Conservation (phyloP, 2,329 filamentous ascomycete species). For the Cytospora mali region DNA sequence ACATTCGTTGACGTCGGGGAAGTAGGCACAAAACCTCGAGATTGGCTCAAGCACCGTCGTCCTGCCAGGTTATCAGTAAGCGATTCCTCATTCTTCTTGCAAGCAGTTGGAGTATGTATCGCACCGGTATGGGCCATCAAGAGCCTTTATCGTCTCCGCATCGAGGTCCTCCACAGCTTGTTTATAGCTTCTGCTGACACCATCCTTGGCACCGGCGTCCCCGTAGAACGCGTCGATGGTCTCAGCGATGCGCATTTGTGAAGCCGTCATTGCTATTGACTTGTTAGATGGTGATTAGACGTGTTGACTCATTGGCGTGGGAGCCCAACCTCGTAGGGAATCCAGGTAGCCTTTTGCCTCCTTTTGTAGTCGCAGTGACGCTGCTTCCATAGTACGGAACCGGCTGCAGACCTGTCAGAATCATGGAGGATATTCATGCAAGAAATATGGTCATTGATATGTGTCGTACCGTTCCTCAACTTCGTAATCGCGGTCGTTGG, state of each 20-base stretch:
- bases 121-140: conserved; percentile 91
- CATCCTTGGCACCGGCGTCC: conserved; percentile 90
- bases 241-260: conserved; percentile 98
- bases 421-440: neutral
- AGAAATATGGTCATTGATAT: neutral
- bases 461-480: conserved; percentile 79
- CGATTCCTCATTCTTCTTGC: neutral
- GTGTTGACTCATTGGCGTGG: neutral
- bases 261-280: conserved; percentile 87
- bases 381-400: conserved; percentile 96
- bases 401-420: conserved; percentile 58
- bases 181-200: conserved; percentile 95
- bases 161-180: conserved; percentile 97
- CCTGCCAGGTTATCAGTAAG: conserved; percentile 45
- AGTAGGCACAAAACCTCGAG: conserved; percentile 94
- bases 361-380: conserved; percentile 88
- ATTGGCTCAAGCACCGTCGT: conserved; percentile 96
- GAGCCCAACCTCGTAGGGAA: conserved; percentile 74
- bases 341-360: conserved; percentile 98
- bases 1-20: conserved; percentile 98
- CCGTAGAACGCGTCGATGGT: conserved; percentile 99
- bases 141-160: conserved; percentile 95
- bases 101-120: conserved; percentile 1
- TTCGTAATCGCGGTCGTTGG: conserved; percentile 97
- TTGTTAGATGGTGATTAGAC: neutral